Conservation (phyloP, 768 basidiomycete species). For the Psilocybe cyanescens region DNA sequence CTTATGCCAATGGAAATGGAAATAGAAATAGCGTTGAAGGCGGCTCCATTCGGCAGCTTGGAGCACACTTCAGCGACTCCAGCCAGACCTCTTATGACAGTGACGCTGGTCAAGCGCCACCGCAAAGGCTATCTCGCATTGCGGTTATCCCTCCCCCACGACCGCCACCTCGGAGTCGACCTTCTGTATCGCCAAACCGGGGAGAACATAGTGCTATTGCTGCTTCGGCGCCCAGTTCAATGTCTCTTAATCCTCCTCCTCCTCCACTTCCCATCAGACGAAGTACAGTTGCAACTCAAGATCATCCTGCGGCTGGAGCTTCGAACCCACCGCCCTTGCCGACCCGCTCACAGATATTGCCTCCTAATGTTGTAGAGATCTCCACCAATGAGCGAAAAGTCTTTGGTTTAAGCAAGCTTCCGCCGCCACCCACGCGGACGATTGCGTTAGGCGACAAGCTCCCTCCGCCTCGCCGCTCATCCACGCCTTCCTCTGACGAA, state of each 20-base stretch:
- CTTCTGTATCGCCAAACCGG: constrained; percentile 23
- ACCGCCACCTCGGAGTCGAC: constrained; percentile 25
- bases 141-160: constrained; percentile 26
- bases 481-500: constrained; percentile 49
- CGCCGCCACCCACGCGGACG: constrained; percentile 76
- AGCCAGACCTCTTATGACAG: constrained; percentile 39
- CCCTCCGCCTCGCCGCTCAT: constrained; percentile 59
- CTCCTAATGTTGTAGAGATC: constrained; percentile 21
- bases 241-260: constrained; percentile 35
- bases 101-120: constrained; percentile 14
- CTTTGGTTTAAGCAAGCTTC: constrained; percentile 48
- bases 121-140: constrained; percentile 19
- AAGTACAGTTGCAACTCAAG: constrained; percentile 25
- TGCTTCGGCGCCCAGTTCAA: constrained; percentile 16
- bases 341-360: constrained; percentile 22
- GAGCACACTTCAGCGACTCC: constrained; percentile 35
- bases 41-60: constrained; percentile 18
- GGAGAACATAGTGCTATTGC: constrained; percentile 13
- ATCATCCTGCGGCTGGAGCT: constrained; percentile 16
- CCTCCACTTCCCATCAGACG: constrained; percentile 54
- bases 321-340: constrained; percentile 29
- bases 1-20: constrained; percentile 7
- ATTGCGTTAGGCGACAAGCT: constrained; percentile 73
- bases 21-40: not conserved
- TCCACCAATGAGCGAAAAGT: constrained; percentile 34